Conservation (phyloP, 305 asterid genomes). For the Plantago lanceolata region DNA sequence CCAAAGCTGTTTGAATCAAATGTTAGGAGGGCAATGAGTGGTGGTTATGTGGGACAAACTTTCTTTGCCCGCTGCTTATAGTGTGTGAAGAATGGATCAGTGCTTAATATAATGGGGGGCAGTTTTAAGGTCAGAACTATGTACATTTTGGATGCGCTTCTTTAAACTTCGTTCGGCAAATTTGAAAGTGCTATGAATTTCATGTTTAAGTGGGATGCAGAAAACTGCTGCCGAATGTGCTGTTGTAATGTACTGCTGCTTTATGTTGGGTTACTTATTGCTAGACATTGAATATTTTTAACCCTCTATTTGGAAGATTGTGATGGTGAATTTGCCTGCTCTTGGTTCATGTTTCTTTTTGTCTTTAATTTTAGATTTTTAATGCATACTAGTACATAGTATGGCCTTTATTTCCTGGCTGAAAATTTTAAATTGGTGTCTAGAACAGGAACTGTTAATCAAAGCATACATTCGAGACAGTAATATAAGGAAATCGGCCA, state of each 20-base stretch:
- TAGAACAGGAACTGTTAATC: too few species aligned
- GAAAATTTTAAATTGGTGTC: too few species aligned
- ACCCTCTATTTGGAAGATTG: constrained; percentile 15
- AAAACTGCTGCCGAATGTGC: constrained; percentile 24
- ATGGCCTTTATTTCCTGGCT: too few species aligned
- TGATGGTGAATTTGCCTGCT: neutral
- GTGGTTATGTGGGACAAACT: constrained; percentile 42
- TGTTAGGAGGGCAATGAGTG: constrained; percentile 33
- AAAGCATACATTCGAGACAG: too few species aligned
- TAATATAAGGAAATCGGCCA: too few species aligned
- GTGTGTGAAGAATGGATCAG: constrained; percentile 14
- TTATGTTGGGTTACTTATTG: constrained; percentile 8
- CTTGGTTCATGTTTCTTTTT: constrained; percentile 1
- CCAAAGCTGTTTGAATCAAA: constrained; percentile 47
- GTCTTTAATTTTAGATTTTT: neutral
- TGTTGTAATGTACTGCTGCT: constrained; percentile 1
- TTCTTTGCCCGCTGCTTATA: constrained; percentile 42
- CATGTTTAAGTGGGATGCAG: constrained; percentile 22
- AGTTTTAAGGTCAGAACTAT: constrained; percentile 22
- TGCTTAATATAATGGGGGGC: neutral
- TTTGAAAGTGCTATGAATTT: constrained; percentile 12
- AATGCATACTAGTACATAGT: too few species aligned
- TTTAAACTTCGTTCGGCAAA: constrained; percentile 19
- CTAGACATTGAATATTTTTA: constrained; percentile 11
- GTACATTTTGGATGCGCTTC: constrained; percentile 24